Conservation (phyloP, 2,329 filamentous ascomycete species). For the Thelonectria discophora region DNA sequence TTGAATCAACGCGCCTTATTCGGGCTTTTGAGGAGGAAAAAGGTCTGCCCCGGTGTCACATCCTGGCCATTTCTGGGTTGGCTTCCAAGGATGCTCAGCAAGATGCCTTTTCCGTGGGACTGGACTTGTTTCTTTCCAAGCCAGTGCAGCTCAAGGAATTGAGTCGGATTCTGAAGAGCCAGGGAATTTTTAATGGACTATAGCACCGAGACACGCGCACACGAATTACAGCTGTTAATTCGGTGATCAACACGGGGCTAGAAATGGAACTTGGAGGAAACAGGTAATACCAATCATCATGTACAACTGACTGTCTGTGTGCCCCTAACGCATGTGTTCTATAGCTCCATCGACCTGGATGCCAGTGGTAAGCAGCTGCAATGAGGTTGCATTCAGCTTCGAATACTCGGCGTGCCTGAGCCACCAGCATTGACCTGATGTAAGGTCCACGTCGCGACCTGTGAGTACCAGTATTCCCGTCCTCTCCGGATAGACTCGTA, state of each 20-base stretch:
- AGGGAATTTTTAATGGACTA: background rate
- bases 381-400: too few relatives aligned
- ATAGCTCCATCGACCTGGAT: too few relatives aligned
- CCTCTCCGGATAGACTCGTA: too few relatives aligned
- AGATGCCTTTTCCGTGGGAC: constrained; percentile 58
- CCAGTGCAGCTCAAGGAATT: constrained; percentile 57
- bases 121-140: constrained; percentile 62
- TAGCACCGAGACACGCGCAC: background rate
- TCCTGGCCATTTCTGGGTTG: constrained; percentile 63
- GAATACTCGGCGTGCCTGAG: too few relatives aligned
- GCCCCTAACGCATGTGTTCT: too few relatives aligned
- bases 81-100: constrained; percentile 58
- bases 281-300: too few relatives aligned
- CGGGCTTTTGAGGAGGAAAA: constrained; percentile 57
- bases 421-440: too few relatives aligned
- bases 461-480: too few relatives aligned
- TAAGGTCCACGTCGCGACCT: too few relatives aligned
- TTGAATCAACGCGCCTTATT: constrained; percentile 59
- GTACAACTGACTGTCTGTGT: too few relatives aligned
- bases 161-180: constrained; percentile 28
- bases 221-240: background rate
- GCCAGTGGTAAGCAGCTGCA: too few relatives aligned
- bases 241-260: too few relatives aligned
- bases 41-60: constrained; percentile 51
- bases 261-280: background rate